A percentile compares a stretch with the other conserved stretches of the same genome.
phyloP scores from a whole-genome alignment of 352 stramenopile genomes.

The Phytophthora pisi region DNA sequence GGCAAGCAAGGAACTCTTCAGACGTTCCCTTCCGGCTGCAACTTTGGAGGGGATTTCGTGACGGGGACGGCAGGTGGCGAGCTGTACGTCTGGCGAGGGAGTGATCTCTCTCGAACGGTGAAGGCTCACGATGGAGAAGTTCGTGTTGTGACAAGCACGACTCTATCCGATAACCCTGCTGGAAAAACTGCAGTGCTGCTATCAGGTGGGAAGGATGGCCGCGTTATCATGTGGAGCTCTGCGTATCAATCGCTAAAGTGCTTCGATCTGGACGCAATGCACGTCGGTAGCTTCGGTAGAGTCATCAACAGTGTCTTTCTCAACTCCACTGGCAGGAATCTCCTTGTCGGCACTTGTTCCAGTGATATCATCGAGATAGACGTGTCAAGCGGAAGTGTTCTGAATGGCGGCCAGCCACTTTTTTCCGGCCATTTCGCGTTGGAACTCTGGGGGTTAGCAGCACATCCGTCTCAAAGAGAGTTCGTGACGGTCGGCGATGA shows the following conservation, averaged over 20 bases:
- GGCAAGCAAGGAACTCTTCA: constrained; percentile 69
- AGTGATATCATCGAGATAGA: constrained; percentile 90
- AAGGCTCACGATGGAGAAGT: constrained; percentile 73
- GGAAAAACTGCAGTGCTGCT: constrained; percentile 35
- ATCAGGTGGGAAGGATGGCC: constrained; percentile 76
- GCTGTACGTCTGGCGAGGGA: constrained; percentile 65
- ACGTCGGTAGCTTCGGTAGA: constrained; percentile 41
- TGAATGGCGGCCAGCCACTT: constrained; percentile 46
- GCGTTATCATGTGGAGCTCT: constrained; percentile 69
- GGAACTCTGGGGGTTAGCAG: constrained; percentile 84
- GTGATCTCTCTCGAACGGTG: constrained; percentile 50
- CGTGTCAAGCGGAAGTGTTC: constrained; percentile 40
- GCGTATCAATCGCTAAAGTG: constrained; percentile 76
- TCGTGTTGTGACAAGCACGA: constrained; percentile 40
- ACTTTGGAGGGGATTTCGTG: constrained; percentile 55
- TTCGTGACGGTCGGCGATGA: constrained; percentile 86
- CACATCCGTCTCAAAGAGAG: constrained; percentile 66
- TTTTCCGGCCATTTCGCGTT: constrained; percentile 69
- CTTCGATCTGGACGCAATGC: constrained; percentile 56
- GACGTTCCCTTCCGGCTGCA: constrained; percentile 51
- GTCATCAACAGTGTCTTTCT: constrained; percentile 54
- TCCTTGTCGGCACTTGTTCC: constrained; percentile 85
- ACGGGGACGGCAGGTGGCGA: constrained; percentile 59
- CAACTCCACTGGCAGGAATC: constrained; percentile 46
- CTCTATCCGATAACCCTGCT: constrained; percentile 11